Evolutionary conservation across 2,329 filamentous ascomycete species (phyloP).

Genomic region (Zymoseptoria brevis): DNA sequence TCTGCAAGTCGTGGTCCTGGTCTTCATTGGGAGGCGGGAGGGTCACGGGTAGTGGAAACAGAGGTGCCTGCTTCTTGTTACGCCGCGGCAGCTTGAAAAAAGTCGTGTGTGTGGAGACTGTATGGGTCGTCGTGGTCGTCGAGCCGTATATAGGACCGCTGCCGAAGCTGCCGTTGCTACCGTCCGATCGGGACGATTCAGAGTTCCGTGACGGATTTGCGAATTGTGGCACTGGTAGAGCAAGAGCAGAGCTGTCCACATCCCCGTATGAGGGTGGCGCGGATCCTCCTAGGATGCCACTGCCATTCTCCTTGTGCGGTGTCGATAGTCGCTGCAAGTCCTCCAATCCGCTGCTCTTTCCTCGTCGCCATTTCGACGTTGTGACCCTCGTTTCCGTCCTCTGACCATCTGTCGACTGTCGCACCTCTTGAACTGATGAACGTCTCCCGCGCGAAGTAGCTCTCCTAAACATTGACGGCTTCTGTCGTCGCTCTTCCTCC

Average conservation of each 20-base stretch:
- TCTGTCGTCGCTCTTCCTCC: slow-evolving; percentile 7
- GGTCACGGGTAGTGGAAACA: slow-evolving; percentile 86
- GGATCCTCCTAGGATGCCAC: slow-evolving; percentile 9
- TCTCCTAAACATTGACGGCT: slow-evolving; percentile 22
- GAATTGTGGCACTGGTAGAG: slow-evolving; percentile 48
- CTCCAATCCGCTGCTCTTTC: slow-evolving; percentile 28
- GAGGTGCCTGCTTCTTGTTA: slow-evolving; percentile 63
- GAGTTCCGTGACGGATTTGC: slow-evolving; percentile 48
- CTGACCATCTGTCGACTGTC: slow-evolving; percentile 15
- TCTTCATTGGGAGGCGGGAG: slow-evolving; percentile 43
- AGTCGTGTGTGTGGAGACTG: slow-evolving; percentile 52
- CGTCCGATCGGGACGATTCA: slow-evolving; percentile 86
- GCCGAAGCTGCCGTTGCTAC: slow-evolving; percentile 44
- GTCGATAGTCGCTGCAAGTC: slow-evolving; percentile 52
- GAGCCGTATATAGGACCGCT: slow-evolving; percentile 53
- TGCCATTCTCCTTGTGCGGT: slow-evolving; percentile 35
- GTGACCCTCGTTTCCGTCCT: slow-evolving; percentile 17
- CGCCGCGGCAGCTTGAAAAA: slow-evolving; percentile 77
- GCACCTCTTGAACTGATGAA: slow-evolving; percentile 4
- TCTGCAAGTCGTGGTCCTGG: slow-evolving; percentile 33
- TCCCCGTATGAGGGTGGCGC: slow-evolving; percentile 54
- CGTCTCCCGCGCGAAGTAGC: slow-evolving; percentile 15
- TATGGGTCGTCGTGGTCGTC: slow-evolving; percentile 56
- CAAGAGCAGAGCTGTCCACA: slow-evolving; percentile 53
- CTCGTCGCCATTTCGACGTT: slow-evolving; percentile 23